These are phyloP conservation scores for Xylariomycetidae sp. DNA, from an alignment of 2,329 filamentous ascomycete species.

Conservation along the genomic window DNA sequence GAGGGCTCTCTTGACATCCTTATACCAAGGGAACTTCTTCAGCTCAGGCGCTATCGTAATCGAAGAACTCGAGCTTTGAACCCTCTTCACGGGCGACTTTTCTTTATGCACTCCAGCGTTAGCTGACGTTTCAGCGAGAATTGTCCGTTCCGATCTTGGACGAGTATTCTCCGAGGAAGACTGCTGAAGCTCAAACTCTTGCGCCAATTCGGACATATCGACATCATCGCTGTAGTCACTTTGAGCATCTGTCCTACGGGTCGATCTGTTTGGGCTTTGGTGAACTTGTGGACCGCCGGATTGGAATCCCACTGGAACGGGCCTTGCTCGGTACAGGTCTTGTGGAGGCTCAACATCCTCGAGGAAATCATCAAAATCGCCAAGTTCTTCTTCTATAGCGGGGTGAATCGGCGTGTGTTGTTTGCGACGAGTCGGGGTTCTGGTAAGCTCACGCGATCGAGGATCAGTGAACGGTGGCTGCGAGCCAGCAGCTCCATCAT, in stretches of 20 bases:
- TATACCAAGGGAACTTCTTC: slow-evolving; percentile 74
- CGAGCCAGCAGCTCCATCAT: too few relatives aligned
- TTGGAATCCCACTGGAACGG: slow-evolving; percentile 8
- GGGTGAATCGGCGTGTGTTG: too few relatives aligned
- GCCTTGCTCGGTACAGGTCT: slow-evolving; percentile 7
- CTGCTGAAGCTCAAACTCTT: slow-evolving; percentile 42
- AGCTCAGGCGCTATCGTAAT: slow-evolving; percentile 40
- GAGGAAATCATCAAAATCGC: slow-evolving; percentile 29
- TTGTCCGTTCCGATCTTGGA: slow-evolving; percentile 8
- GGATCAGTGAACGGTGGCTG: too few relatives aligned
- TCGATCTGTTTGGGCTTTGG: slow-evolving; percentile 17
- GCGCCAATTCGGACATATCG: slow-evolving; percentile 46
- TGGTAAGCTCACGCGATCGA: too few relatives aligned
- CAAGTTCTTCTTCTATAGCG: too few relatives aligned
- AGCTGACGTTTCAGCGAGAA: slow-evolving; percentile 41
- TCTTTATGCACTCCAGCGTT: slow-evolving; percentile 33
- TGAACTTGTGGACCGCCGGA: slow-evolving; percentile 8
- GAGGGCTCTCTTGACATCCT: slow-evolving; percentile 74
- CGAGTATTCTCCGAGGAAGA: slow-evolving; percentile 22
- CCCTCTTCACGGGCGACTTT: slow-evolving; percentile 27
- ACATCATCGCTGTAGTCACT: slow-evolving; percentile 46
- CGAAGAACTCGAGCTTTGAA: slow-evolving; percentile 23
- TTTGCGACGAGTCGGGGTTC: too few relatives aligned
- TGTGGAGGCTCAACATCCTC: slow-evolving; percentile 15
- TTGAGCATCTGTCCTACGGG: slow-evolving; percentile 17